Conservation (phyloP, 345 rosid genomes). For the Iberis pinnata region DNA sequence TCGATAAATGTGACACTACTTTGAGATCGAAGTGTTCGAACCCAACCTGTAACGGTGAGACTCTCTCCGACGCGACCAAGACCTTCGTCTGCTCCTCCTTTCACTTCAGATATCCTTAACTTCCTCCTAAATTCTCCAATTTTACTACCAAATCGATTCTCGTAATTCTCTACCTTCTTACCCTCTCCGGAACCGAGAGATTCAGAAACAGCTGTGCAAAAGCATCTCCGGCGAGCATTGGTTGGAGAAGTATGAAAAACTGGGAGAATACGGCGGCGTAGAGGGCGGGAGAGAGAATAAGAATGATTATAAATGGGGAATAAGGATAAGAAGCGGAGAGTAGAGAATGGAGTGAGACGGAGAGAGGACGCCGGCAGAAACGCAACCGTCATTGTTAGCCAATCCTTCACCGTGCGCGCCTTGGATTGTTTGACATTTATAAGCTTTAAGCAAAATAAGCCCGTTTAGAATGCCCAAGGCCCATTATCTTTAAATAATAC, state of each 20-base stretch:
- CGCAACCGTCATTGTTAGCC: conserved; percentile 15
- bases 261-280: conserved; percentile 14
- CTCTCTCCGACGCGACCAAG: conserved; percentile 54
- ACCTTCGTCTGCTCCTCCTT: conserved; percentile 67
- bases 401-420: no score
- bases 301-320: conserved; percentile 4
- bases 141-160: conserved; percentile 17
- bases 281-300: conserved; percentile 10
- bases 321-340: conserved; percentile 30
- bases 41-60: conserved; percentile 76
- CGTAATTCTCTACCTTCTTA: conserved; percentile 3
- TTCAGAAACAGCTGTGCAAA: conserved; percentile 24
- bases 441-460: no score
- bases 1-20: conserved; percentile 80
- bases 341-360: conserved; percentile 20
- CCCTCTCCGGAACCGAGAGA: conserved; percentile 22
- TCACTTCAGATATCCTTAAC: conserved; percentile 65
- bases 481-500: no score
- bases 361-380: conserved; percentile 32
- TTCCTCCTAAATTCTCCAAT: conserved; percentile 61
- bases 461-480: no score
- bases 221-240: conserved; percentile 26
- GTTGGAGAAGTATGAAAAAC: conserved; percentile 2
- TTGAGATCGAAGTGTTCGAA: conserved; percentile 81
- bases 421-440: no score